Evolutionary conservation across 2,329 filamentous ascomycete species (phyloP).

Genomic region (Akanthomyces uredinophilus): DNA sequence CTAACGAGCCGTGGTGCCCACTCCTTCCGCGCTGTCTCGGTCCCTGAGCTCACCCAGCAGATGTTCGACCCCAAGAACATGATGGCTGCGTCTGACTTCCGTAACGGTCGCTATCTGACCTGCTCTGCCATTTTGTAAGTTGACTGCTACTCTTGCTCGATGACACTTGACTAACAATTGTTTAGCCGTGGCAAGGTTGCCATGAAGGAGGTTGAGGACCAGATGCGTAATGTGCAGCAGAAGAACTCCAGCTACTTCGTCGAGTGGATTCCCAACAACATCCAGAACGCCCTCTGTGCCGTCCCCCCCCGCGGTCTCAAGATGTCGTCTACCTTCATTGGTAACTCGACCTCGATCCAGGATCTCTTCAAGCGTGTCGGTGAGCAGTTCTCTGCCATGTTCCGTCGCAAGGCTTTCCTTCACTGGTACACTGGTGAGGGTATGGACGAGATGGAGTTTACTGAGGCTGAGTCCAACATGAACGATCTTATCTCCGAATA

Average conservation of each 20-base stretch:
- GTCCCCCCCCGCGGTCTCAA: slow-evolving; percentile 96
- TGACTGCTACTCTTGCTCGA: neutral
- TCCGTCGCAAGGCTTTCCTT: slow-evolving; percentile 99
- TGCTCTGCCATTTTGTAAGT: slow-evolving; percentile 96
- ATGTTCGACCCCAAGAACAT: slow-evolving; percentile 99
- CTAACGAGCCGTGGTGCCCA: slow-evolving; percentile 80
- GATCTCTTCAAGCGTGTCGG: slow-evolving; percentile 99
- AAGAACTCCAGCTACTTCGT: slow-evolving; percentile 99
- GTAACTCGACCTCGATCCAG: slow-evolving; percentile 99
- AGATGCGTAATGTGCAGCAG: slow-evolving; percentile 99
- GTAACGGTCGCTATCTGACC: slow-evolving; percentile 98
- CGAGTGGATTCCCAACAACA: slow-evolving; percentile 99
- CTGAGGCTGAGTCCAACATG: slow-evolving; percentile 99
- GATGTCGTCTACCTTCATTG: slow-evolving; percentile 99
- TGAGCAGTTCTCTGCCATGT: slow-evolving; percentile 99
- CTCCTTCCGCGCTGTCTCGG: slow-evolving; percentile 95
- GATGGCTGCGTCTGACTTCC: slow-evolving; percentile 99
- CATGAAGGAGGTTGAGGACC: slow-evolving; percentile 99
- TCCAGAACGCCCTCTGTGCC: slow-evolving; percentile 98
- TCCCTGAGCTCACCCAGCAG: slow-evolving; percentile 98
- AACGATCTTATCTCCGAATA: slow-evolving; percentile 99
- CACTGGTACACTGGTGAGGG: slow-evolving; percentile 99
- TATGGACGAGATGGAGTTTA: slow-evolving; percentile 99
- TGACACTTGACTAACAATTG: slow-evolving; percentile 13
- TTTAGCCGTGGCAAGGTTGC: slow-evolving; percentile 92